A percentile compares a stretch with the other conserved stretches of the same genome.
Evolutionary conservation across 2,329 filamentous ascomycete species (phyloP).

Genomic region (Beauveria brongniartii): DNA sequence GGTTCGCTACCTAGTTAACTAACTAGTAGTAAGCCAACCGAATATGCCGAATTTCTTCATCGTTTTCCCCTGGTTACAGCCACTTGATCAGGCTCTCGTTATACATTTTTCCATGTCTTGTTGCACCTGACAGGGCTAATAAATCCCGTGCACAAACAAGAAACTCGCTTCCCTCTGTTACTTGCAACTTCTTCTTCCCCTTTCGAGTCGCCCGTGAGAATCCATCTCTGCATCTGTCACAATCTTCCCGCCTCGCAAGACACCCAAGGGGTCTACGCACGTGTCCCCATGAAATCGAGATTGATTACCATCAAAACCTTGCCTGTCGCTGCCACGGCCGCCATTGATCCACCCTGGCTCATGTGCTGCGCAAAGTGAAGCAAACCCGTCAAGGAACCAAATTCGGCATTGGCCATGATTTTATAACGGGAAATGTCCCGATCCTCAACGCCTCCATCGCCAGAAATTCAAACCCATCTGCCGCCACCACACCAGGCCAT

Average conservation of each 20-base stretch:
- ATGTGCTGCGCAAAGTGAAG: neutral
- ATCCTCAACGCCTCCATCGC: neutral
- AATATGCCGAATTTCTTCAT: neutral
- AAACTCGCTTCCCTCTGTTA: neutral
- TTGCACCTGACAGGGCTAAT: neutral
- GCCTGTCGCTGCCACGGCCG: no score
- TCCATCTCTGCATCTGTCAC: neutral
- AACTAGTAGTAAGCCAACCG: neutral
- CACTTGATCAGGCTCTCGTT: neutral
- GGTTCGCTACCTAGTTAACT: neutral
- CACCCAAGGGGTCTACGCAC: no score
- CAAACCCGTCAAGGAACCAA: no score
- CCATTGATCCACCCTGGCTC: neutral
- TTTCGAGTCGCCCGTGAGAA: neutral
- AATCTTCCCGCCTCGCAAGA: no score
- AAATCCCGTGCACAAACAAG: neutral
- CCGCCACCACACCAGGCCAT: neutral
- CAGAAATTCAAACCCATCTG: neutral
- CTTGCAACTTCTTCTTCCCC: neutral
- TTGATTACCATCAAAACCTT: no score
- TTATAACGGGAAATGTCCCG: neutral
- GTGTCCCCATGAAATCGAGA: no score
- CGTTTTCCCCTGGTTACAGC: neutral
- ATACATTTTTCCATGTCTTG: no score
- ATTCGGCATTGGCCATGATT: neutral